These are phyloP conservation scores for Xerocomellus intermedius DNA, from an alignment of 768 basidiomycete species.

Conservation along the genomic window DNA sequence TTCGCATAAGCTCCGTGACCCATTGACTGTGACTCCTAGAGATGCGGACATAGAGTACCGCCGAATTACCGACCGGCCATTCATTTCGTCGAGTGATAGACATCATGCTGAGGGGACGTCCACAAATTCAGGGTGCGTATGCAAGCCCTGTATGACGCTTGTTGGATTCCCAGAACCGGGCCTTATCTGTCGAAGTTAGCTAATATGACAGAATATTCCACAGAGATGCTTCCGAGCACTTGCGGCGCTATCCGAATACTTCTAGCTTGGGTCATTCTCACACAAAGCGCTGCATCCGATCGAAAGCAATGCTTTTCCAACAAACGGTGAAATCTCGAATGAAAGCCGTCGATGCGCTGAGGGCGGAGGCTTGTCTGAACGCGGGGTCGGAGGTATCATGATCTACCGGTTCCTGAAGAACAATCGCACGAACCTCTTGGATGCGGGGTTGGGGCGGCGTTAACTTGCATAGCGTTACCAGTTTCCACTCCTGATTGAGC, in stretches of 20 bases:
- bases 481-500: background rate
- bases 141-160: background rate
- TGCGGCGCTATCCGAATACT: no score
- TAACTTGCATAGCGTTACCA: background rate
- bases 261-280: background rate
- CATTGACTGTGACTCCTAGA: background rate
- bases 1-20: background rate
- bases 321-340: background rate
- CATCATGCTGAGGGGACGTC: no score
- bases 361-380: background rate
- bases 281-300: background rate
- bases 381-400: background rate
- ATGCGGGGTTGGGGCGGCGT: background rate
- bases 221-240: background rate
- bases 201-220: no score
- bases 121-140: no score
- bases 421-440: background rate
- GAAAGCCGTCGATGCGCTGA: background rate
- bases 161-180: background rate
- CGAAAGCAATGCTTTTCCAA: no score
- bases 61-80: no score
- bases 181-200: no score
- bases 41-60: background rate
- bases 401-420: background rate
- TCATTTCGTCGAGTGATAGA: no score